Conservation (phyloP, 2,329 filamentous ascomycete species). For the Alternaria hordeiaustralica region DNA sequence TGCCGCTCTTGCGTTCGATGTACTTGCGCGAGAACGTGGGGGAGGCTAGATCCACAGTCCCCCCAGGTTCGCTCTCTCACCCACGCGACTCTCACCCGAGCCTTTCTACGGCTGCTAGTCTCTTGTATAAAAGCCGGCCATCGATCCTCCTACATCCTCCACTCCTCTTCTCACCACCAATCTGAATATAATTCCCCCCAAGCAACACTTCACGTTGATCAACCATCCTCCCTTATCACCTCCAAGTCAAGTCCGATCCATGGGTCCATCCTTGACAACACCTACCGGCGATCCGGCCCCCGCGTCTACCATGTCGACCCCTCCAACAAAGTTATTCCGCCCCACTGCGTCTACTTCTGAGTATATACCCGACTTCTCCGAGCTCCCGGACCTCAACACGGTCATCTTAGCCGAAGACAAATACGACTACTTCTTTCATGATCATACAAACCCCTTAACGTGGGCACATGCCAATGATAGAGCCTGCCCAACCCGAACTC, state of each 20-base stretch:
- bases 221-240: not conserved
- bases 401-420: not conserved
- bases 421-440: not conserved
- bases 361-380: not conserved
- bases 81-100: not conserved
- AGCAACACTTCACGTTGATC: not conserved
- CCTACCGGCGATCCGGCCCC: not conserved
- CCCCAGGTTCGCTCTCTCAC: not conserved
- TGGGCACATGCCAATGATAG: not conserved
- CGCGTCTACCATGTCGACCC: not conserved
- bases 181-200: not conserved
- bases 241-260: not conserved
- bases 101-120: not conserved
- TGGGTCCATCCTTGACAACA: not conserved
- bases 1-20: too few species aligned
- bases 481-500: not conserved
- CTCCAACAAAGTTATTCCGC: not conserved
- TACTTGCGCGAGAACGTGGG: too few species aligned
- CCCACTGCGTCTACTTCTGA: too few species aligned
- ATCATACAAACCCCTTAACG: not conserved
- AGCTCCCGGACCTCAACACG: not conserved
- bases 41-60: not conserved
- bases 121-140: not conserved
- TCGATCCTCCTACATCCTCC: not conserved
- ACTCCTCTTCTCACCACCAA: not conserved